A percentile compares a stretch with the other conserved stretches of the same genome.
These are phyloP conservation scores for Fusarium liriodendri DNA, from an alignment of 2,329 filamentous ascomycete genomes.

Conservation along the genomic window DNA sequence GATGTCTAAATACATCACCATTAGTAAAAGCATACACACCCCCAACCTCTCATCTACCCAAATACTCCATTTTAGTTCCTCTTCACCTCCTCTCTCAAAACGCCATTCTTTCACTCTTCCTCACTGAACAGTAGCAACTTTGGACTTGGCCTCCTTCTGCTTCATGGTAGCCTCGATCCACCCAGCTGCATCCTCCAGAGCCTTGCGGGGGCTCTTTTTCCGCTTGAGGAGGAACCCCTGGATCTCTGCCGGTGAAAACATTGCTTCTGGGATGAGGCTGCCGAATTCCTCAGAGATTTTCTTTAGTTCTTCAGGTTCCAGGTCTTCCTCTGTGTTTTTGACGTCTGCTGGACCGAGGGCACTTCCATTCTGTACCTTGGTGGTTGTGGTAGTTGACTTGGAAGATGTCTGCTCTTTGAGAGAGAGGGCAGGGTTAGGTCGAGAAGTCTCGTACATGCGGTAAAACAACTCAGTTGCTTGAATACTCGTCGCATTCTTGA, in stretches of 20 bases:
- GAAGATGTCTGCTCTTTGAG: constrained; percentile 2
- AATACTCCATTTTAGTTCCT: not conserved
- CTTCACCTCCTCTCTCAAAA: not conserved
- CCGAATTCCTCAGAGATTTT: constrained; percentile 62
- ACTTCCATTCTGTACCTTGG: constrained; percentile 18
- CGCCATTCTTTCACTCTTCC: not conserved
- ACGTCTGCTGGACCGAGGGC: constrained; percentile 4
- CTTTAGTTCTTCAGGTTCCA: constrained; percentile 54
- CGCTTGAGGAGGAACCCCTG: constrained; percentile 73
- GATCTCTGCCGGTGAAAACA: constrained; percentile 70
- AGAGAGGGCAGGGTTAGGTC: constrained; percentile 19
- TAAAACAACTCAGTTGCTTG: constrained; percentile 70
- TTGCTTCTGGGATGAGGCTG: constrained; percentile 60
- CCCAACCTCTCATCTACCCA: not conserved
- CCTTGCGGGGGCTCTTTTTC: constrained; percentile 68
- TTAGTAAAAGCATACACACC: not conserved
- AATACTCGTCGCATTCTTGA: constrained; percentile 67
- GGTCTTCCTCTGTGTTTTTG: constrained; percentile 36
- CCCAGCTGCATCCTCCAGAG: constrained; percentile 62
- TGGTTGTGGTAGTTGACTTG: not conserved
- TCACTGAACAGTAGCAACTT: constrained; percentile 62
- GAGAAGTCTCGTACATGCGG: constrained; percentile 67
- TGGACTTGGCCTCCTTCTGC: constrained; percentile 63
- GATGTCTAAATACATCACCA: not conserved
- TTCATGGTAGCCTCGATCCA: constrained; percentile 65